These are phyloP conservation scores for Cladobotryum protrusum DNA, from an alignment of 2,329 filamentous ascomycete species.

Conservation along the genomic window DNA sequence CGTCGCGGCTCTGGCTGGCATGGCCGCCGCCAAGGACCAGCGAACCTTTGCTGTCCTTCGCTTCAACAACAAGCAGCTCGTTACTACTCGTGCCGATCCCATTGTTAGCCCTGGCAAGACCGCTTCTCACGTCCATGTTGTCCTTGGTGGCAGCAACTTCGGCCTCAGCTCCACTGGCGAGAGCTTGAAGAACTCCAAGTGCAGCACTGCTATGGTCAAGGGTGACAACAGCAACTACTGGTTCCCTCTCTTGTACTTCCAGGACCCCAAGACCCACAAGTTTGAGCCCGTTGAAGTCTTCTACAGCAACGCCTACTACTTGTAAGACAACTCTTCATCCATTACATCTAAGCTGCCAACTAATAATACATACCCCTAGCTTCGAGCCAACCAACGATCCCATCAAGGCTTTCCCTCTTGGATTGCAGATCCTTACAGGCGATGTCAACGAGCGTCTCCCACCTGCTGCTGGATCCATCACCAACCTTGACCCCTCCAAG, in stretches of 20 bases:
- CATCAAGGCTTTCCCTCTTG: constrained; percentile 62
- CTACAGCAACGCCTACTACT: constrained; percentile 74
- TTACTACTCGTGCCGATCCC: constrained; percentile 60
- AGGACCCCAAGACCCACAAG: constrained; percentile 53
- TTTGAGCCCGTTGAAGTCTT: constrained; percentile 62
- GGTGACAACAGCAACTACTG: constrained; percentile 72
- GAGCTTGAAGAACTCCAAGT: constrained; percentile 54
- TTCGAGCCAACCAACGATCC: constrained; percentile 60
- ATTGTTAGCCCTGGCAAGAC: constrained; percentile 56
- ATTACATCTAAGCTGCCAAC: not conserved
- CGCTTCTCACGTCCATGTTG: constrained; percentile 60
- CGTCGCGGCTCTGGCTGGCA: constrained; percentile 34
- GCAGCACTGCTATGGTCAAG: constrained; percentile 63
- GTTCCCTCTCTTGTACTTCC: constrained; percentile 66
- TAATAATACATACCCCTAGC: constrained; percentile 21
- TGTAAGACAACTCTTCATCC: constrained; percentile 34
- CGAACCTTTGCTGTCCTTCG: constrained; percentile 63
- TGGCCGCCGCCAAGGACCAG: constrained; percentile 33
- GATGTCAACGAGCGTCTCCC: constrained; percentile 52
- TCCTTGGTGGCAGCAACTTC: constrained; percentile 67
- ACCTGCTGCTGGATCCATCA: constrained; percentile 45
- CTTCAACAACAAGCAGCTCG: constrained; percentile 60
- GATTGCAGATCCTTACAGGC: constrained; percentile 66
- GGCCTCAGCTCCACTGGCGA: constrained; percentile 55
- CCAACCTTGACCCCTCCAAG: constrained; percentile 45